Evolutionary conservation across 2,329 filamentous ascomycete species (phyloP).

Genomic region (Furcasterigmium sp.): DNA sequence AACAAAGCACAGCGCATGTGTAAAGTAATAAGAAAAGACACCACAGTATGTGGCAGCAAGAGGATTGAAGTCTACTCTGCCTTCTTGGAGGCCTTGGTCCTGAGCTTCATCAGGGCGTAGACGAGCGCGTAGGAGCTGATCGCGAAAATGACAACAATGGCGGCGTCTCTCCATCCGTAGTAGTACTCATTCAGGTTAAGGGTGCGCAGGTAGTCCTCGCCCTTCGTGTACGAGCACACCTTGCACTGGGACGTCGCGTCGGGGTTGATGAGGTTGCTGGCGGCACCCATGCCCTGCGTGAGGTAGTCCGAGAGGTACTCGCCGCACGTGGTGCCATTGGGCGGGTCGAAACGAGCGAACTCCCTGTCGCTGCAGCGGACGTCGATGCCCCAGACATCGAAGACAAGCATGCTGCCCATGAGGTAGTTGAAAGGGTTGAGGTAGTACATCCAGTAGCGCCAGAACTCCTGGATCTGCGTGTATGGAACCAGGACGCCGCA

Average conservation of each 20-base stretch:
- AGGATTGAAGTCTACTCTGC: slow-evolving; percentile 20
- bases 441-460: slow-evolving; percentile 44
- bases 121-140: slow-evolving; percentile 46
- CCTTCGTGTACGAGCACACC: slow-evolving; percentile 55
- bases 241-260: slow-evolving; percentile 48
- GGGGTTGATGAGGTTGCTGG: slow-evolving; percentile 53
- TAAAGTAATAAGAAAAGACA: too few species aligned
- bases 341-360: slow-evolving; percentile 46
- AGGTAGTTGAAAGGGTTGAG: slow-evolving; percentile 59
- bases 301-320: slow-evolving; percentile 53
- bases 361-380: slow-evolving; percentile 43
- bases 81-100: slow-evolving; percentile 43
- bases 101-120: slow-evolving; percentile 40
- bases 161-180: slow-evolving; percentile 64
- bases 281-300: slow-evolving; percentile 32
- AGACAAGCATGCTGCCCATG: slow-evolving; percentile 49
- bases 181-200: slow-evolving; percentile 57
- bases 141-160: slow-evolving; percentile 51
- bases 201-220: slow-evolving; percentile 53
- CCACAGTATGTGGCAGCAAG: too few species aligned
- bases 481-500: slow-evolving; percentile 19
- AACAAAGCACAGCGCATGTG: too few species aligned
- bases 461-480: slow-evolving; percentile 14
- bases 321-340: slow-evolving; percentile 46
- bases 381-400: slow-evolving; percentile 39